Evolutionary conservation across 441 rosid species (phyloP), one percentile per base, ranked within the genome.

Genomic region (Biscutella laevigata): DNA sequence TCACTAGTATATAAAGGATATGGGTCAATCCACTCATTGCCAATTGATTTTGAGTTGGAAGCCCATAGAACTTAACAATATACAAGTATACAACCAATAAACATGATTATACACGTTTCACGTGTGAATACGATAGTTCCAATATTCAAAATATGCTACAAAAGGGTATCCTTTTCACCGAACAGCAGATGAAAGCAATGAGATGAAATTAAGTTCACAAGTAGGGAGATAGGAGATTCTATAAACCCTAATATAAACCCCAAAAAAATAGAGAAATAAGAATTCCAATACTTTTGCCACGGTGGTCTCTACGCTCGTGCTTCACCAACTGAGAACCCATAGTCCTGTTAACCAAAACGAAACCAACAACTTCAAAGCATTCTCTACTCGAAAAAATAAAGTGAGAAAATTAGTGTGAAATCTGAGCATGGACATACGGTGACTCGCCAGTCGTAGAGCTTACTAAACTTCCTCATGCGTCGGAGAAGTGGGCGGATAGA

Each of bases 391-490:
- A 12, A 25, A 59, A 28, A 7, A 1, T 12, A 14, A 33, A 53
- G 10, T 8, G 24, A 12, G 19, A 10, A 14, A 4, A 19, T 27
- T 8, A 3, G 1, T 27, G 15, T 3, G 46, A 21, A 53, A 85
- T 92, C 95, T 82, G 67, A 88, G 85, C 95, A 88, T 81, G 38
- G 87, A 61, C 83, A 85, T 83, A 50, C 96, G 77, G 70, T 88
- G 92, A 43, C 76, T 81, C 0, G 84, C 63, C 3, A 74, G 87
- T 32, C 95, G 71, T 68, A 70, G 3, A 83, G 84, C 78, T 85
- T 88, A 68, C 95, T 79, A 63, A 88, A 72, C 61, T 81, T 88
- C 40, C 86, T 85, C 89, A 85, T 81, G 24, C n/a, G 46, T 21
- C 68, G 39, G 45, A 32, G 63, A 48, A 36, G 38, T 17, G 27